Percentiles rank a stretch among this genome's conserved stretches.
phyloP scores from a whole-genome alignment of 2,329 filamentous ascomycete genomes.

The Bertia moriformis region DNA sequence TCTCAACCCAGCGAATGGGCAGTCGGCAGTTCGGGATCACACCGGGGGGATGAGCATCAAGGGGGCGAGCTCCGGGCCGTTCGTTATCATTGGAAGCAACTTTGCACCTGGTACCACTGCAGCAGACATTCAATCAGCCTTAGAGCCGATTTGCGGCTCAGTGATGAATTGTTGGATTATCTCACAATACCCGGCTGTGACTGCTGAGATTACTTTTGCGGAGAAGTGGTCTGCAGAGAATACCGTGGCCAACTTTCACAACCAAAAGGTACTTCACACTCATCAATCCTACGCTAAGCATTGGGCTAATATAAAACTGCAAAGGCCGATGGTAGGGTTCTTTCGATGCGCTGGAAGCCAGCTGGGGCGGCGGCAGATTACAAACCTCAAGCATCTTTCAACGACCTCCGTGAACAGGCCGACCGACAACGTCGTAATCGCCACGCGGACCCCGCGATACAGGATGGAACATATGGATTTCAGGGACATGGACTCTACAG shows the following conservation, averaged over 20 bases:
- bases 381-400: constrained; percentile 12
- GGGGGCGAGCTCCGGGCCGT: constrained; percentile 34
- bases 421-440: constrained; percentile 20
- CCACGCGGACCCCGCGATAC: constrained; percentile 14
- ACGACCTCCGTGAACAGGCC: constrained; percentile 19
- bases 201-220: constrained; percentile 42
- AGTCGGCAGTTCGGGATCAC: constrained; percentile 14
- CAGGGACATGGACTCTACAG: constrained; percentile 16
- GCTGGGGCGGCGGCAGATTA: constrained; percentile 7
- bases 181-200: constrained; percentile 34
- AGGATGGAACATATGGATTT: constrained; percentile 22
- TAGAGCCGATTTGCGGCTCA: constrained; percentile 33
- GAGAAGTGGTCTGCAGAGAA: constrained; percentile 39
- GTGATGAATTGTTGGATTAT: constrained; percentile 37
- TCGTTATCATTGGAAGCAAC: constrained; percentile 43
- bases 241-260: constrained; percentile 45
- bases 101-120: constrained; percentile 54
- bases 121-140: constrained; percentile 47
- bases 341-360: constrained; percentile 39
- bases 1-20: constrained; percentile 12
- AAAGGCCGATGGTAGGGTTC: constrained; percentile 41
- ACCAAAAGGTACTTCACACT: constrained; percentile 32
- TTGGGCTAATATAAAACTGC: constrained; percentile 8
- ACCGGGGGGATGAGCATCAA: constrained; percentile 34
- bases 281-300: constrained; percentile 5